These are phyloP conservation scores for Populus davidiana DNA, from an alignment of 345 rosid species.

Conservation along the genomic window DNA sequence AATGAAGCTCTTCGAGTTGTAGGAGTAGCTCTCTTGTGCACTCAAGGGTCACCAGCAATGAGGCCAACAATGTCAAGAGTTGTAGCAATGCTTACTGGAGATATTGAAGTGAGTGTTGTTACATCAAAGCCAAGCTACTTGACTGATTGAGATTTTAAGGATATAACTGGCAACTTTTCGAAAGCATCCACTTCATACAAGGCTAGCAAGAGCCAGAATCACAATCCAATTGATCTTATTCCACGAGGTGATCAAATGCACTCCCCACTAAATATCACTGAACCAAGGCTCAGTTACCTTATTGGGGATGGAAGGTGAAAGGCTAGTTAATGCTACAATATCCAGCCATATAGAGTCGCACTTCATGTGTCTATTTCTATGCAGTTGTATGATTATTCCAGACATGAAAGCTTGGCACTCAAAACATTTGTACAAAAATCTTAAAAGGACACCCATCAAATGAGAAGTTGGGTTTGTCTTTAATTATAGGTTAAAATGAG, in stretches of 20 bases:
- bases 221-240: not conserved
- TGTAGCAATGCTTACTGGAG: conserved; percentile 33
- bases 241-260: not conserved
- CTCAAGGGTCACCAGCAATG: conserved; percentile 30
- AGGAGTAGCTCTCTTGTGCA: conserved; percentile 35
- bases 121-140: conserved; percentile 32
- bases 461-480: too few relatives aligned
- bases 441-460: too few relatives aligned
- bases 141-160: conserved; percentile 27
- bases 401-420: not conserved
- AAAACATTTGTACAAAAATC: not conserved
- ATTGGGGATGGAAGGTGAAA: conserved; percentile 22
- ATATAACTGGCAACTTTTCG: conserved; percentile 4
- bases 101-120: conserved; percentile 25
- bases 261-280: conserved; percentile 9
- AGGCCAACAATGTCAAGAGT: conserved; percentile 39
- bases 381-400: not conserved
- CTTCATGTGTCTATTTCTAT: not conserved
- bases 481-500: too few relatives aligned
- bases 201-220: not conserved
- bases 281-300: conserved; percentile 19
- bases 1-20: conserved; percentile 27
- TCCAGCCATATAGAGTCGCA: not conserved
- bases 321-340: not conserved
- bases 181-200: not conserved